Evolutionary conservation across 2,329 filamentous ascomycete genomes (phyloP).

Genomic region (Teratosphaeria nubilosa): DNA sequence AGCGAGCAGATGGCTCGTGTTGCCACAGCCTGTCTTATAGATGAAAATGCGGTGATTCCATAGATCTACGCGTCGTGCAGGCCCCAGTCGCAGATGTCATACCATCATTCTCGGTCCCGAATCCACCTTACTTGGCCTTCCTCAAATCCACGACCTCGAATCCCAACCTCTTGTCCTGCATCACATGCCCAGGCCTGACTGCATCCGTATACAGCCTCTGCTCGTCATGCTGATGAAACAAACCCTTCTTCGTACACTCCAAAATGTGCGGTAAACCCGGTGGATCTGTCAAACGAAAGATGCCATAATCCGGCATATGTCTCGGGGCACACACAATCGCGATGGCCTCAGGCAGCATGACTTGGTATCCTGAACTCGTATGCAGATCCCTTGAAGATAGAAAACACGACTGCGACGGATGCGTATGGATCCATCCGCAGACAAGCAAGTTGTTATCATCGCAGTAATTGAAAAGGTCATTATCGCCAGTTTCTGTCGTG

Average conservation of each 20-base stretch:
- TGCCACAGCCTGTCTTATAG: too few species aligned
- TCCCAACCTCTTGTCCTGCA: conserved; percentile 45
- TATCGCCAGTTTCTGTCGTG: conserved; percentile 66
- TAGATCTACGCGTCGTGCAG: too few species aligned
- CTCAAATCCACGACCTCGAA: conserved; percentile 59
- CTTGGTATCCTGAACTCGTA: conserved; percentile 87
- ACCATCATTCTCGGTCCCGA: not conserved
- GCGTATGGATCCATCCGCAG: conserved; percentile 95
- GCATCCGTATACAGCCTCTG: conserved; percentile 71
- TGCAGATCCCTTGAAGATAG: conserved; percentile 93
- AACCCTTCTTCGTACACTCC: conserved; percentile 62
- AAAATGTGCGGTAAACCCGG: conserved; percentile 81
- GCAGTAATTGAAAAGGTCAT: conserved; percentile 76
- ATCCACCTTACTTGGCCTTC: conserved; percentile 2
- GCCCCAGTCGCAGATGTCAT: not conserved
- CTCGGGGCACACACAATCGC: conserved; percentile 92
- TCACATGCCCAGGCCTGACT: conserved; percentile 46
- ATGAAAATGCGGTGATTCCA: too few species aligned
- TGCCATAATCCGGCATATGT: conserved; percentile 68
- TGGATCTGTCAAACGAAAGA: conserved; percentile 87
- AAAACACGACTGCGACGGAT: conserved; percentile 93
- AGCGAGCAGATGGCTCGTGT: not conserved
- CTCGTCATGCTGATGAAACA: conserved; percentile 71
- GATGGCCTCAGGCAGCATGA: conserved; percentile 92
- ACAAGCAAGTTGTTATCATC: conserved; percentile 74